These are phyloP conservation scores for Ophiostoma himal-ulmi DNA, from an alignment of 2,329 filamentous ascomycete species.

Conservation along the genomic window DNA sequence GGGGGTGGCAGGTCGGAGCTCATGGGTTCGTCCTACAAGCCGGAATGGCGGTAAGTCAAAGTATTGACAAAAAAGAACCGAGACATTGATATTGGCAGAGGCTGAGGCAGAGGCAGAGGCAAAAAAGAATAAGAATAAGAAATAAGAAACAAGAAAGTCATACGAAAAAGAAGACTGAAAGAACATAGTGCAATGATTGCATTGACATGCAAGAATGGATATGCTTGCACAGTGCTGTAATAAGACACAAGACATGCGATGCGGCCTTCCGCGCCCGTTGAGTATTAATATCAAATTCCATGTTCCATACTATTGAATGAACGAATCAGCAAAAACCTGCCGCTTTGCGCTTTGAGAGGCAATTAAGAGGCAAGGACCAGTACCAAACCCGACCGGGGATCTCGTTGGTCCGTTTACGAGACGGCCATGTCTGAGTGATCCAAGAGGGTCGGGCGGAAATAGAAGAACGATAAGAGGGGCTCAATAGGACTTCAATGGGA, in stretches of 20 bases:
- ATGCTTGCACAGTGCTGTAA: neutral
- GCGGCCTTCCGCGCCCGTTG: conserved; percentile 9
- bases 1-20: neutral
- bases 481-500: neutral
- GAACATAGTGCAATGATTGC: neutral
- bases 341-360: neutral
- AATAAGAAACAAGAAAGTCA: neutral
- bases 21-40: neutral
- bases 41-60: conserved; percentile 3
- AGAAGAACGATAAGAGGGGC: neutral
- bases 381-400: neutral
- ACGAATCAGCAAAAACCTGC: neutral
- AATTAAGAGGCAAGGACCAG: neutral
- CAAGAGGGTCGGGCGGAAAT: neutral
- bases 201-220: neutral
- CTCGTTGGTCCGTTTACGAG: conserved; percentile 18
- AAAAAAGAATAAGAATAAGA: neutral
- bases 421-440: neutral
- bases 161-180: neutral
- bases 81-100: neutral
- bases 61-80: neutral
- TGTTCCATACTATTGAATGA: neutral
- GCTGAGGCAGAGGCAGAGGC: neutral
- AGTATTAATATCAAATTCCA: neutral
- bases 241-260: neutral